Base-by-base conservation (phyloP, 1,284 basidiomycete genomes). In the Boletellus deceptivus region DNA sequence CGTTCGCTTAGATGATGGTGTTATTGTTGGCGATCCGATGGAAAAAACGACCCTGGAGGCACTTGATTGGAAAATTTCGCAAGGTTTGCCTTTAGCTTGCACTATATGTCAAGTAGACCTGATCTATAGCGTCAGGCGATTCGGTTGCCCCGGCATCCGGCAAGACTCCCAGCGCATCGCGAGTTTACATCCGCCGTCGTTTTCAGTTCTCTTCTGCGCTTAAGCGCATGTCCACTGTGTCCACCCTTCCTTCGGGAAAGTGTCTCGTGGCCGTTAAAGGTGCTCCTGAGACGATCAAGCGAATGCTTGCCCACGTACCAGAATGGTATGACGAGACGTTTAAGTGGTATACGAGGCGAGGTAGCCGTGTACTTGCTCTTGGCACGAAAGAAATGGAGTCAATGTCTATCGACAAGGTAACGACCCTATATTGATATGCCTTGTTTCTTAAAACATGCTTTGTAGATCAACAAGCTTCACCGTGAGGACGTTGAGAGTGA, bases 21-120 rank as follows among this genome's bases (percentile, higher is more conserved):
- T 86, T 1, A 77, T 97, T 34, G 95, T 99, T 33, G 97, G 96
- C 14, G 97, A 99, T 68, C 96, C 97, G 0, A 99, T 99, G 96
- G 96, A 99, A 71, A 96, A 96, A 74, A 96, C 92, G 1, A 96
- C 96, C 0, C 75, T 99, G 16, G 91, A 94, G 58, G 89, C 93
- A 2, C 78, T 99, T 42, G 86, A 91, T 52, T 99, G 96, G 96
- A 83, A 86, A 57, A 70, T 99, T 18, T 77, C 76, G 35, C 89
- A 87, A 71, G 91, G 91, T 79, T 59, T 41, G 72, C 61, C 25
- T 22, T 43, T 24, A 29, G 11, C 8, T 35, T 7, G 16, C 8
- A 22, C 22, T 6, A 6, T 2, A 11, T 6, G 10, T 37, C n/a
- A 3, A n/a, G 50, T 22, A 20, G 17, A 42, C 43, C 41, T 51